These are phyloP conservation scores for Oemleria cerasiformis DNA, from an alignment of 306 rosid genomes.

Conservation along the genomic window DNA sequence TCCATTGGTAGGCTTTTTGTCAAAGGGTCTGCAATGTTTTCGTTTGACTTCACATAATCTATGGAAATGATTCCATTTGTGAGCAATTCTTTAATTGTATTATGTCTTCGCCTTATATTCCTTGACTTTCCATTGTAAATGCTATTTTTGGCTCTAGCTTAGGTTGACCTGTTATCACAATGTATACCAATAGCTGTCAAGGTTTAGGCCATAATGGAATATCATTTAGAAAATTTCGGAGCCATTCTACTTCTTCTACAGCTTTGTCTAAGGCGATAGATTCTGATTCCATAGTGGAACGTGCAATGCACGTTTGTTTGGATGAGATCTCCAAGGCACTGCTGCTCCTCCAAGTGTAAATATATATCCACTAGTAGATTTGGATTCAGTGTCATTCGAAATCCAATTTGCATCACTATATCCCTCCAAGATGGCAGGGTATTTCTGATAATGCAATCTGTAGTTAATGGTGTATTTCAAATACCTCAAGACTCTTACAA, in stretches of 20 bases:
- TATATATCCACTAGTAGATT: too few species aligned
- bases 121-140: not conserved
- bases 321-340: too few species aligned
- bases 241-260: too few species aligned
- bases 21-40: too few species aligned
- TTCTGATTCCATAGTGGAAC: too few species aligned
- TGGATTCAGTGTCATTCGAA: too few species aligned
- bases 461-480: not conserved
- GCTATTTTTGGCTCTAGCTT: not conserved
- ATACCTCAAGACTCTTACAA: not conserved
- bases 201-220: not conserved
- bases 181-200: not conserved
- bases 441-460: not conserved
- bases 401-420: conserved; percentile 7
- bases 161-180: not conserved
- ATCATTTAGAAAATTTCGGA: too few species aligned
- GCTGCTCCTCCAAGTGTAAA: too few species aligned
- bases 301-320: too few species aligned
- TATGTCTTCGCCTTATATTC: not conserved
- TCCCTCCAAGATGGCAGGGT: conserved; percentile 1
- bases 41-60: not conserved
- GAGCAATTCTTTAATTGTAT: not conserved
- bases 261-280: too few species aligned
- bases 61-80: not conserved
- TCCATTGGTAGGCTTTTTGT: too few species aligned